Evolutionary conservation across 306 rosid species (phyloP).

Genomic region (Canavalia ensiformis): DNA sequence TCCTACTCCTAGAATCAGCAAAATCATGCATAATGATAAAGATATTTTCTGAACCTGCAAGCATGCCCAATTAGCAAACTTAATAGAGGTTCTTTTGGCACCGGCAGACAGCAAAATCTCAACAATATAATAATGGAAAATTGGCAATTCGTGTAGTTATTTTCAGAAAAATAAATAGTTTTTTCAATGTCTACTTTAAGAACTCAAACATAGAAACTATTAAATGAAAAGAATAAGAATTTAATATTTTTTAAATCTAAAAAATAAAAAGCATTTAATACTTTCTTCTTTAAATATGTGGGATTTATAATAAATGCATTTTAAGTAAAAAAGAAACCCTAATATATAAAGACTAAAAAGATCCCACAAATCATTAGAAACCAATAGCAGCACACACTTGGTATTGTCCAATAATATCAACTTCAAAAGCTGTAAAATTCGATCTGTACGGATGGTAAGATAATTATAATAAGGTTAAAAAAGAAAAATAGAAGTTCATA

Average conservation of each 20-base stretch:
- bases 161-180: neutral
- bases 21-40: conserved; percentile 48
- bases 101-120: neutral
- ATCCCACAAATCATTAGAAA: neutral
- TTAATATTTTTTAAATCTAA: neutral
- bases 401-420: neutral
- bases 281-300: neutral
- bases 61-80: conserved; percentile 35
- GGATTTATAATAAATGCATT: neutral
- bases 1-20: conserved; percentile 59
- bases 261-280: neutral
- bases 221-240: neutral
- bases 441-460: neutral
- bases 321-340: neutral
- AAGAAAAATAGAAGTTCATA: neutral
- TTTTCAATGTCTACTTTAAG: neutral
- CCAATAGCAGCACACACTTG: neutral
- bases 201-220: neutral
- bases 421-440: neutral
- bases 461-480: neutral
- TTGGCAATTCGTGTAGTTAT: neutral
- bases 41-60: conserved; percentile 60
- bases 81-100: neutral
- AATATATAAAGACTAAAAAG: conserved; percentile 3
- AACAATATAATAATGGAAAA: conserved; percentile 3